phyloP scores from a whole-genome alignment of 2,329 filamentous ascomycete genomes.

The Neoarthrinium moseri region DNA sequence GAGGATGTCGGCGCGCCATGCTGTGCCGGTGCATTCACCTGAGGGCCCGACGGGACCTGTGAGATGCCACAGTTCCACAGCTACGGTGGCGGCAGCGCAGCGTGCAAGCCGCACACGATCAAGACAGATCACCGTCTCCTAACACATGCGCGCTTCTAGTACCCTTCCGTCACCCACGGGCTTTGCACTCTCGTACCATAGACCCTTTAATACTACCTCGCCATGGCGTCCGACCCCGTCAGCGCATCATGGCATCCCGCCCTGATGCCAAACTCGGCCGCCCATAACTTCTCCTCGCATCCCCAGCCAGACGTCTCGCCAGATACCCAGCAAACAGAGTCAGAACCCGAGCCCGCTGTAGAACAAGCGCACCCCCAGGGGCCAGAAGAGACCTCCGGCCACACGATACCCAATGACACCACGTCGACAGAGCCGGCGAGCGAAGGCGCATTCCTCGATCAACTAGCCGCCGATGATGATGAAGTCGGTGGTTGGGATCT shows the following conservation, averaged over 20 bases:
- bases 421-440: constrained; percentile 13
- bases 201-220: constrained; percentile 24
- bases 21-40: background rate
- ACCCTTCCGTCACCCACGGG: background rate
- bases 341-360: constrained; percentile 12
- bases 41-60: background rate
- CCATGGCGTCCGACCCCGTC: constrained; percentile 42
- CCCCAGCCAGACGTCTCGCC: background rate
- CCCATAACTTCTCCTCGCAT: constrained; percentile 8
- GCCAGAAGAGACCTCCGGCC: constrained; percentile 12
- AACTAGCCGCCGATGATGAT: constrained; percentile 22
- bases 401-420: constrained; percentile 15
- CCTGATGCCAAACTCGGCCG: constrained; percentile 43
- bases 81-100: background rate
- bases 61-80: background rate
- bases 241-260: constrained; percentile 51
- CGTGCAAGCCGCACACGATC: background rate
- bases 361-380: constrained; percentile 8
- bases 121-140: constrained; percentile 44
- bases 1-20: no score
- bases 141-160: constrained; percentile 21
- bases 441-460: constrained; percentile 19
- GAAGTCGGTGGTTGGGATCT: constrained; percentile 25
- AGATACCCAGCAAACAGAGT: constrained; percentile 11
- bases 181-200: background rate